phyloP scores from a whole-genome alignment of 805 yeast species.

The Yarrowia sp. region DNA sequence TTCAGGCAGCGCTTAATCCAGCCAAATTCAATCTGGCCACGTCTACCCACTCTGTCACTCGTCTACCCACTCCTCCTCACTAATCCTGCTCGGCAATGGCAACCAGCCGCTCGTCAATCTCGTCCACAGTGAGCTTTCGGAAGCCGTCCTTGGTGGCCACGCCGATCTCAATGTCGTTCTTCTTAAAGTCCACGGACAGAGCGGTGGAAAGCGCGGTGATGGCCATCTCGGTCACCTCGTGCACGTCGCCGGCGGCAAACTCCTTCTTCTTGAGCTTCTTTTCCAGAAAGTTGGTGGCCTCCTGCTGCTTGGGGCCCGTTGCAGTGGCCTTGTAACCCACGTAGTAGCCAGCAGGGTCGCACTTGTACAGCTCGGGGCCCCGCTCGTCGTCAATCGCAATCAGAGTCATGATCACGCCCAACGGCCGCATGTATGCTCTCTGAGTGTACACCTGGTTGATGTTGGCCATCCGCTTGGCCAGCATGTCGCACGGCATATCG shows the following conservation, averaged over 20 bases:
- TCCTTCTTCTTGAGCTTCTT: conserved; percentile 79
- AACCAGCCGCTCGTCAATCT: conserved; percentile 90
- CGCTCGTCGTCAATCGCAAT: conserved; percentile 81
- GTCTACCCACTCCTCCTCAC: too few species aligned
- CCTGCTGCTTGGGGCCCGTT: conserved; percentile 97
- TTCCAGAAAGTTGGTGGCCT: conserved; percentile 83
- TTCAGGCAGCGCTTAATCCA: too few species aligned
- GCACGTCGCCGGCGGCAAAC: conserved; percentile 76
- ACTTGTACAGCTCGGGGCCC: conserved; percentile 87
- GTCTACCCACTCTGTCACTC: too few species aligned
- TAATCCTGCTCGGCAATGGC: conserved; percentile 96
- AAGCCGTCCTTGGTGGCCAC: conserved; percentile 74
- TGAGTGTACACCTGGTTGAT: conserved; percentile 94
- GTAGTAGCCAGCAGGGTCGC: conserved; percentile 97
- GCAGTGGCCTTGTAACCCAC: conserved; percentile 88
- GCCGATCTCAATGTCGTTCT: conserved; percentile 90
- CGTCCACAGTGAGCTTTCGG: conserved; percentile 70
- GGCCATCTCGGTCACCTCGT: conserved; percentile 82
- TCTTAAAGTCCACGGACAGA: conserved; percentile 88
- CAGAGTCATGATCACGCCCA: conserved; percentile 90
- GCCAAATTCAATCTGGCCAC: too few species aligned
- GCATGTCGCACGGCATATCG: conserved; percentile 91
- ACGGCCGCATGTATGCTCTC: conserved; percentile 97
- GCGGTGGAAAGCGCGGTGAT: conserved; percentile 82
- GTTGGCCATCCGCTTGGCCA: conserved; percentile 94